Base-by-base conservation (phyloP, 352 stramenopile genomes). In the Globisporangium middletonii region DNA sequence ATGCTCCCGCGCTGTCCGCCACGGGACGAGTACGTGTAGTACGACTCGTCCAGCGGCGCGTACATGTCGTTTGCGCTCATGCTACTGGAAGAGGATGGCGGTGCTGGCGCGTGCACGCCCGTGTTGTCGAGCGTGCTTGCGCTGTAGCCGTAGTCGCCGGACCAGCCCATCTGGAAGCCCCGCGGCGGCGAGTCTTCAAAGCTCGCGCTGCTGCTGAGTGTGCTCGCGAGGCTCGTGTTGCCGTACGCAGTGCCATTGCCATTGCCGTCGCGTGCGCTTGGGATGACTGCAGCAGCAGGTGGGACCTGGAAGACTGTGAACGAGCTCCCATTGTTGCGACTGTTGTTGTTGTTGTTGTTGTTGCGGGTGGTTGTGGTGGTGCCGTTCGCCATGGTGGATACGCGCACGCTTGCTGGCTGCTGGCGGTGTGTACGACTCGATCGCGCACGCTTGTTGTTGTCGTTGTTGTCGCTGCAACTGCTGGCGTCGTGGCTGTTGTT, bases 241-340 rank as follows among this genome's bases (percentile, higher is more conserved):
- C 35, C 51, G 51, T 57, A 49, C 51, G 41, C 37, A 26, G 15
- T 47, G 43, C 28, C 52, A n/a, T 27, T 33, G 53, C 4, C 18
- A n/a, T 18, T 30, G 46, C 16, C 11, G 16, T 16, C n/a, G 57
- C 26, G 11, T 45, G 47, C 37, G 26, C 57, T 30, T 54, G 68
- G 53, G 33, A 60, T 37, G 18, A 56, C 49, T 11, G 48, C 28
- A 13, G 49, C 44, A 4, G 65, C 57, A 26, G 61, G 75, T 9
- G 79, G 79, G 33, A 88, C 79, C 65, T 82, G 79, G 60, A 90
- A 90, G 43, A 86, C 72, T 26, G 72, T 76, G 63, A 90, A 90
- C 75, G 44, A 79, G 60, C 67, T 73, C 19, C 4, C 30, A 15
- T 19, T 58, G 60, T 12, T 23, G 45, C 45, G 18, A 12, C 46